Evolutionary conservation across 257 asterid species (phyloP).

Genomic region (Fraxinus excelsior): DNA sequence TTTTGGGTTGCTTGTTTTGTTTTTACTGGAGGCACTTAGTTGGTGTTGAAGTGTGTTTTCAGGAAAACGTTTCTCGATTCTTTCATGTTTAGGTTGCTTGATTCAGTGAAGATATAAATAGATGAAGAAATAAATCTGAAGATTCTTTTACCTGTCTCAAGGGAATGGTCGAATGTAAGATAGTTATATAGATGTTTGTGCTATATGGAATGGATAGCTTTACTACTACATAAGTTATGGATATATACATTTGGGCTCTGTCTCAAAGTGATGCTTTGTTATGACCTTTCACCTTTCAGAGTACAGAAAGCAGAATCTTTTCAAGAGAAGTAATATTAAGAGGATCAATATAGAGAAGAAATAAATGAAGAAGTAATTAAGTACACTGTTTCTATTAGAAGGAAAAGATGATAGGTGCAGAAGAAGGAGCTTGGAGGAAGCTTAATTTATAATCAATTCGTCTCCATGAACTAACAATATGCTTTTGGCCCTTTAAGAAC

Average conservation of each 20-base stretch:
- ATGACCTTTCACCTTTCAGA: neutral
- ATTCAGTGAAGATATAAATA: constrained; percentile 4
- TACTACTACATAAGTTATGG: neutral
- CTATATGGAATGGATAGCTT: constrained; percentile 1
- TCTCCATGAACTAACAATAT: neutral
- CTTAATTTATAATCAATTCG: neutral
- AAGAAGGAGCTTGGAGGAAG: neutral
- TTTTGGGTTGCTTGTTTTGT: neutral
- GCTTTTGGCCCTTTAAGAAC: neutral
- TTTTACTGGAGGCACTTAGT: neutral
- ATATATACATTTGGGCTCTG: neutral
- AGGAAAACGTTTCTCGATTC: neutral
- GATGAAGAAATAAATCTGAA: neutral
- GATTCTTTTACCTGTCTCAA: neutral
- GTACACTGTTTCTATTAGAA: neutral
- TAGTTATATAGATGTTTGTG: constrained; percentile 4
- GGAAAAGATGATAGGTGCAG: neutral
- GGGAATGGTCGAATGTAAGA: neutral
- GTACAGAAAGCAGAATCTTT: neutral
- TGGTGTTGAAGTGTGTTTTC: neutral
- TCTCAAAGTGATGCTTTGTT: neutral
- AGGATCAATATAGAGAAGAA: neutral
- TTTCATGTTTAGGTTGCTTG: neutral
- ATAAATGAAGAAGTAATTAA: neutral
- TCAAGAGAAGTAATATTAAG: neutral